Conservation (phyloP, 768 basidiomycete genomes). For the Rubroboletus pulcherrimus region DNA sequence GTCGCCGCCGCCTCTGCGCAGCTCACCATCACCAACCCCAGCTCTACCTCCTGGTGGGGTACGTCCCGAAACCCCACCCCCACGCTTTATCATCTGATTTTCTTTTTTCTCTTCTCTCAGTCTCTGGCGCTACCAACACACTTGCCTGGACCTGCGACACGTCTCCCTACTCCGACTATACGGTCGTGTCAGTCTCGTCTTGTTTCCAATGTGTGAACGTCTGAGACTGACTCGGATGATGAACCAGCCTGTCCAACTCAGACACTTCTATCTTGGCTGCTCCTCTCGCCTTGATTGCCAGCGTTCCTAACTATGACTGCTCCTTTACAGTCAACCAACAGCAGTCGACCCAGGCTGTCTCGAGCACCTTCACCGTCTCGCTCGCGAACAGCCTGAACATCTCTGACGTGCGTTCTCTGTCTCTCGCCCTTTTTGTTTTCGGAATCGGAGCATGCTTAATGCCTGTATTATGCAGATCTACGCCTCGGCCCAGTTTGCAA, state of each 20-base stretch:
- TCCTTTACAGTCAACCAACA: constrained; percentile 49
- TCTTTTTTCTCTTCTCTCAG: constrained; percentile 30
- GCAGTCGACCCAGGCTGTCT: constrained; percentile 40
- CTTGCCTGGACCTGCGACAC: constrained; percentile 55
- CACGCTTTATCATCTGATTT: not conserved
- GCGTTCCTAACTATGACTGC: constrained; percentile 56
- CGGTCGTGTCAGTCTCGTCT: constrained; percentile 37
- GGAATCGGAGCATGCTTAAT: not conserved
- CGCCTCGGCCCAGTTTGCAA: constrained; percentile 56
- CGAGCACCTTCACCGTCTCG: constrained; percentile 46
- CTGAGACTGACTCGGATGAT: constrained; percentile 5
- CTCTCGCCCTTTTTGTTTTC: not conserved
- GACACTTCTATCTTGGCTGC: constrained; percentile 37
- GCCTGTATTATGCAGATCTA: constrained; percentile 42
- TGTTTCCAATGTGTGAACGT: constrained; percentile 5
- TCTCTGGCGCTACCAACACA: constrained; percentile 54
- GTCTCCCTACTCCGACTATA: constrained; percentile 40
- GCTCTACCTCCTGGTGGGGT: constrained; percentile 59
- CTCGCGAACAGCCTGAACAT: constrained; percentile 49
- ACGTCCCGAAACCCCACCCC: constrained; percentile 21
- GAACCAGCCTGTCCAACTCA: constrained; percentile 42
- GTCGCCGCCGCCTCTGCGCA: constrained; percentile 34
- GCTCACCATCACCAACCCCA: constrained; percentile 45
- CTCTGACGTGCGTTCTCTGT: constrained; percentile 44
- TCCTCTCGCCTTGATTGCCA: constrained; percentile 42